A percentile compares a stretch with the other conserved stretches of the same genome.
Conservation (phyloP, 345 rosid genomes). For the Salix exigua region DNA sequence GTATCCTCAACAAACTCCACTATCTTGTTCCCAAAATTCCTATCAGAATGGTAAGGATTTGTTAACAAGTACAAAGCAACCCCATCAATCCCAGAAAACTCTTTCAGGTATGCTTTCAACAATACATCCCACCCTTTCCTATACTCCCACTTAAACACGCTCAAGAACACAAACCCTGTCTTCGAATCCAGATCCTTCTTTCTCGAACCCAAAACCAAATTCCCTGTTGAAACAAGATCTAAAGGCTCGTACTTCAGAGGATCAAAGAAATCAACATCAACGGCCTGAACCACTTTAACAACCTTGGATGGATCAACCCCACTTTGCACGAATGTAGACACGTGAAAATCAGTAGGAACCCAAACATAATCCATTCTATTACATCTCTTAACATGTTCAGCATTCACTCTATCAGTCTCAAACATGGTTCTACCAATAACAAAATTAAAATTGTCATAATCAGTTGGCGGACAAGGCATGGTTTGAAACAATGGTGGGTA, state of each 20-base stretch:
- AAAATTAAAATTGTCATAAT: slow-evolving; percentile 40
- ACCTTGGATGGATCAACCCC: slow-evolving; percentile 77
- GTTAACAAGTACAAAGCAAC: slow-evolving; percentile 66
- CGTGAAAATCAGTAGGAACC: slow-evolving; percentile 89
- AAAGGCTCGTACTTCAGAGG: slow-evolving; percentile 51
- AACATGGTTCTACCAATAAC: slow-evolving; percentile 90
- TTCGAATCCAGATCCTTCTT: neutral
- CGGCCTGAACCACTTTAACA: slow-evolving; percentile 73
- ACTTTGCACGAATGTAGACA: slow-evolving; percentile 58
- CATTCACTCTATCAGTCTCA: slow-evolving; percentile 71
- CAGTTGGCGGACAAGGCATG: slow-evolving; percentile 69
- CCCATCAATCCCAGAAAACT: slow-evolving; percentile 51
- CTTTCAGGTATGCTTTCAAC: slow-evolving; percentile 64
- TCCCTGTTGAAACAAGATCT: slow-evolving; percentile 37
- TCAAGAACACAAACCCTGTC: slow-evolving; percentile 64
- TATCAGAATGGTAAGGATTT: slow-evolving; percentile 64
- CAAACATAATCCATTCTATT: slow-evolving; percentile 73
- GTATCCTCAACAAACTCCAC: slow-evolving; percentile 51
- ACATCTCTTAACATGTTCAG: slow-evolving; percentile 57
- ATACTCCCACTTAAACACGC: slow-evolving; percentile 83
- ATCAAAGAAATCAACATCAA: slow-evolving; percentile 69
- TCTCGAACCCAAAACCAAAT: slow-evolving; percentile 46
- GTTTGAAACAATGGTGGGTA: slow-evolving; percentile 79
- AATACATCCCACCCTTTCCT: slow-evolving; percentile 91
- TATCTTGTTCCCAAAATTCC: slow-evolving; percentile 69